Evolutionary conservation across 2,329 filamentous ascomycete species (phyloP), one percentile per base, ranked within the genome.

Genomic region (Trichoderma arundinaceum): DNA sequence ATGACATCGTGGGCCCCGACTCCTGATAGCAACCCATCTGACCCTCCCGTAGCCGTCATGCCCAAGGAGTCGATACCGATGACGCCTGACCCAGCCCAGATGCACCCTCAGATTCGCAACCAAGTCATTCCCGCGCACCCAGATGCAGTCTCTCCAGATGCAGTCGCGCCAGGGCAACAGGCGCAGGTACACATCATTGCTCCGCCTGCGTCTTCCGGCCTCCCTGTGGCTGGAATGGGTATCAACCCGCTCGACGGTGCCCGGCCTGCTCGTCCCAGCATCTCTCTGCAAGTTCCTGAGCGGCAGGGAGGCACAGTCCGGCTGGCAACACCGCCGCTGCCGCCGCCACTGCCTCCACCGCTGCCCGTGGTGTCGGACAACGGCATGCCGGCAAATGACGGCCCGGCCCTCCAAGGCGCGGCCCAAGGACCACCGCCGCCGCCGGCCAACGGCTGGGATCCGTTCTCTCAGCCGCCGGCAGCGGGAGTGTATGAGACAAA

Each of bases 291-390:
- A 43, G 78, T 80, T 2, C 78, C 79, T 0, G 82, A 87, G 69
- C 83, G 88, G 66, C 78, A 83, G 17, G 82, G 86, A 1, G 87
- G 87, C 0, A 81, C 84, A 2, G 86, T 90, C 0, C 81, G 87
- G 65, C 78, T 90, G 13, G 87, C 88, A 28, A 90, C 88, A 8
- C 84, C 84, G 39, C 82, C 82, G 1, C 84, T 70, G 28, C 66
- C 68, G 15, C 69, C 68, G 6, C 76, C 79, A 15, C 75, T 79
- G 1, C 83, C 41, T 6, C 49, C 51, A 8, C 49, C 43, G 9
- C 76, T 77, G 1, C 84, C 84, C 0, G 81, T 82, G 9, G 76
- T 85, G 2, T 78, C 86, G 7, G 79, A 86, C 22, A 86, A 85
- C 56, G 84, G 84, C 28, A 58, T 67, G n/a, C 68, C 48, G 57